These are phyloP conservation scores for Trichophyton rubrum DNA, from an alignment of 2,329 filamentous ascomycete genomes.

Conservation along the genomic window DNA sequence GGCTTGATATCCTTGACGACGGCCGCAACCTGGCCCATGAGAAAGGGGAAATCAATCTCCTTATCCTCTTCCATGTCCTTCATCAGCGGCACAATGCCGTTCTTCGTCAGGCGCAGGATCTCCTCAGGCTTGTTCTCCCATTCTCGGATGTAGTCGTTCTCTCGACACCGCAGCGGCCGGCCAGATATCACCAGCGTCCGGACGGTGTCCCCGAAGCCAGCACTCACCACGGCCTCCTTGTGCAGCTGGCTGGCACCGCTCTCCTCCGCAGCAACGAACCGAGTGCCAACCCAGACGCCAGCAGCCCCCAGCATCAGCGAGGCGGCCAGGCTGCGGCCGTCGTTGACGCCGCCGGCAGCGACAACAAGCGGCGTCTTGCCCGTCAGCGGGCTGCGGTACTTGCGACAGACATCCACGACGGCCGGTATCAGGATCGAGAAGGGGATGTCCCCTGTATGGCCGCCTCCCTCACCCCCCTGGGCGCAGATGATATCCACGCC, in stretches of 20 bases:
- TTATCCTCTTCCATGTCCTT: constrained; percentile 71
- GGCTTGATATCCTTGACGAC: constrained; percentile 66
- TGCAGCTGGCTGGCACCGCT: constrained; percentile 70
- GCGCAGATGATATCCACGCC: constrained; percentile 87
- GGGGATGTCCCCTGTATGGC: constrained; percentile 79
- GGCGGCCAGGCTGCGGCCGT: constrained; percentile 67
- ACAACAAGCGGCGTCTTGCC: constrained; percentile 66
- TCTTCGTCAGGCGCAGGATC: constrained; percentile 61
- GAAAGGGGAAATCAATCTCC: constrained; percentile 71
- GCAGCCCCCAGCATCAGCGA: constrained; percentile 76
- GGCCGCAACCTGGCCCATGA: constrained; percentile 91
- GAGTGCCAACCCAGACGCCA: constrained; percentile 88
- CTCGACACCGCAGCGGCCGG: constrained; percentile 63
- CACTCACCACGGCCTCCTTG: constrained; percentile 72
- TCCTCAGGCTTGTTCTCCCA: constrained; percentile 70
- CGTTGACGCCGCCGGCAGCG: constrained; percentile 76
- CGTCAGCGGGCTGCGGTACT: constrained; percentile 58
- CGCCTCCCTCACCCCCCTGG: constrained; percentile 86
- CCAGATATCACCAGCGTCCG: constrained; percentile 74
- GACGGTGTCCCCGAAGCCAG: constrained; percentile 65
- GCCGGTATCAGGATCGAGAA: constrained; percentile 77
- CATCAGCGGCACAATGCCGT: constrained; percentile 68
- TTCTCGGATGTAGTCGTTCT: constrained; percentile 68
- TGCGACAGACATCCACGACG: constrained; percentile 68
- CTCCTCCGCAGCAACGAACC: constrained; percentile 75